Evolutionary conservation across 1,139 yeast species (phyloP).

Genomic region (Protomyces inundatus): DNA sequence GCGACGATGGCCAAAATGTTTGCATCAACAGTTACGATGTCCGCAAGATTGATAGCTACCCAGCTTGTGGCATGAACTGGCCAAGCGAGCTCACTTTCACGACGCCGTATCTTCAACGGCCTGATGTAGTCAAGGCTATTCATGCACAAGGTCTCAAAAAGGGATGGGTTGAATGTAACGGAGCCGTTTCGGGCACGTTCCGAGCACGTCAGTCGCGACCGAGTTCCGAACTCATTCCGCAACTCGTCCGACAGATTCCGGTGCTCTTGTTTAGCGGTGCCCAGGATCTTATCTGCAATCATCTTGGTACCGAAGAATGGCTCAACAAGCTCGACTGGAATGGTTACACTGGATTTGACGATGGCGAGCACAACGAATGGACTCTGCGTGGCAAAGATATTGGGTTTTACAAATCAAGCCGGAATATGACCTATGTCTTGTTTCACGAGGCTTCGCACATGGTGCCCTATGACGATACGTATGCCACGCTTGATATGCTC

Average conservation of each 20-base stretch:
- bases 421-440: conserved; percentile 72
- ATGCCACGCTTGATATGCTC: conserved; percentile 58
- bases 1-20: conserved; percentile 40
- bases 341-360: conserved; percentile 55
- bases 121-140: conserved; percentile 55
- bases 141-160: conserved; percentile 38
- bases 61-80: conserved; percentile 93
- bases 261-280: conserved; percentile 80
- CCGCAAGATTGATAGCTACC: conserved; percentile 63
- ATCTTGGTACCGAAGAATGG: conserved; percentile 64
- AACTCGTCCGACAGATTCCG: conserved; percentile 54
- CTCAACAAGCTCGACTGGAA: conserved; percentile 64
- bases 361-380: conserved; percentile 35
- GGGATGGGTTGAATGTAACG: conserved; percentile 74
- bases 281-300: conserved; percentile 83
- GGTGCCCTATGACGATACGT: conserved; percentile 86
- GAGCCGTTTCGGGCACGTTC: conserved; percentile 52
- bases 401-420: conserved; percentile 44
- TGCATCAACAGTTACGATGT: conserved; percentile 84
- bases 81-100: conserved; percentile 66
- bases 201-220: conserved; percentile 54
- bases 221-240: conserved; percentile 61
- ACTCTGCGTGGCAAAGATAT: conserved; percentile 34
- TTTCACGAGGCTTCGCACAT: conserved; percentile 80
- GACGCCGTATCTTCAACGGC: conserved; percentile 53